Evolutionary conservation across 2,329 filamentous ascomycete species (phyloP).

Genomic region (Teratosphaeria zuluensis): DNA sequence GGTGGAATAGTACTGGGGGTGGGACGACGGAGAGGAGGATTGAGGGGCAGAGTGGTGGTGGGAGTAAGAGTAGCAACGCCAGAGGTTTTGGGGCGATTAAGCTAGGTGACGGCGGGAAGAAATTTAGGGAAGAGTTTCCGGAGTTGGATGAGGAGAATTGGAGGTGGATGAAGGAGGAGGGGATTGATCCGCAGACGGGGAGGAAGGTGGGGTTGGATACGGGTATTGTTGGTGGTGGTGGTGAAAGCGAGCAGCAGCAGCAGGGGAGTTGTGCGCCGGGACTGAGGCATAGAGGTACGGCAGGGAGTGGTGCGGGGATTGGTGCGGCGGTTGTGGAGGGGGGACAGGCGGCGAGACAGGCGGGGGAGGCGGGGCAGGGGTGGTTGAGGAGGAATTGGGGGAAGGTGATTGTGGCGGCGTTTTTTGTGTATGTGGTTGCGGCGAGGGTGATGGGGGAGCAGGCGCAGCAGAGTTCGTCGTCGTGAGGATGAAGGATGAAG

Average conservation of each 20-base stretch:
- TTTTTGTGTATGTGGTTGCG: constrained; percentile 77
- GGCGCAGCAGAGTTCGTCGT: not conserved
- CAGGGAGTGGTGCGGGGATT: constrained; percentile 42
- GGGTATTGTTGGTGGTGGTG: not conserved
- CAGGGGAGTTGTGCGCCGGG: constrained; percentile 51
- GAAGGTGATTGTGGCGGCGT: constrained; percentile 55
- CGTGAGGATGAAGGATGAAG: no score
- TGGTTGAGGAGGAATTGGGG: constrained; percentile 78
- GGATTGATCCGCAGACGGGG: constrained; percentile 69
- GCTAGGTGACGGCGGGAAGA: constrained; percentile 82
- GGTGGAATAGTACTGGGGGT: constrained; percentile 95
- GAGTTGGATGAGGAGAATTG: constrained; percentile 84
- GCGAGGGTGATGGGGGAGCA: constrained; percentile 52
- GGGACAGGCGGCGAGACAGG: constrained; percentile 62
- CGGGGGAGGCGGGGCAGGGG: constrained; percentile 70
- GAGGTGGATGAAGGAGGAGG: constrained; percentile 79
- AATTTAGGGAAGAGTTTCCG: constrained; percentile 83
- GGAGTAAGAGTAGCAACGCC: constrained; percentile 28
- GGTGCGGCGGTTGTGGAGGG: constrained; percentile 66
- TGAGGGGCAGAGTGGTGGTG: not conserved
- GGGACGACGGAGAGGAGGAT: constrained; percentile 53
- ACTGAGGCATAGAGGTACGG: constrained; percentile 52
- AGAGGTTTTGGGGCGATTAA: constrained; percentile 73
- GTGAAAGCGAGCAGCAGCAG: constrained; percentile 27
- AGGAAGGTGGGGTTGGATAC: constrained; percentile 18